phyloP scores from a whole-genome alignment of 805 yeast genomes.

The Starmerella vaccinii region DNA sequence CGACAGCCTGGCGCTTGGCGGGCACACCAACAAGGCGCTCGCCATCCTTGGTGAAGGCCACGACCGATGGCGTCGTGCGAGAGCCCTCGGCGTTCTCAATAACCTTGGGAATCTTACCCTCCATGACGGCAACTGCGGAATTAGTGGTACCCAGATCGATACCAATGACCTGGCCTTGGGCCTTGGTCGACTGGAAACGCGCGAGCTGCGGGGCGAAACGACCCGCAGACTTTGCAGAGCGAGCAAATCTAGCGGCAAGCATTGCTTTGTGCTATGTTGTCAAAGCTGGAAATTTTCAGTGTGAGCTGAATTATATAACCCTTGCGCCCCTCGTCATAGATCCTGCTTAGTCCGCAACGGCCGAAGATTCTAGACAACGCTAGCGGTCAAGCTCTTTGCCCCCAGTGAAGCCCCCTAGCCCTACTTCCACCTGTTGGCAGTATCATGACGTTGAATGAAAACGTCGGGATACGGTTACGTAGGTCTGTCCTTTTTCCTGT shows the following conservation, averaged over 20 bases:
- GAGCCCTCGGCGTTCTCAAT: conserved; percentile 70
- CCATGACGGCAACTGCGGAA: conserved; percentile 81
- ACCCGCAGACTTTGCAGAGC: conserved; percentile 27
- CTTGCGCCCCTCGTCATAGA: conserved; percentile 10
- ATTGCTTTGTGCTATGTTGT: conserved; percentile 14
- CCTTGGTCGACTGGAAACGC: conserved; percentile 43
- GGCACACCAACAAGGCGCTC: conserved; percentile 89
- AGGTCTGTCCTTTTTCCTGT: too few species aligned
- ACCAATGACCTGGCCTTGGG: conserved; percentile 61
- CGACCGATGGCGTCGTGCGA: conserved; percentile 85
- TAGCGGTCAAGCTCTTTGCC: neutral
- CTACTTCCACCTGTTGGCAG: neutral
- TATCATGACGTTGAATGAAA: too few species aligned
- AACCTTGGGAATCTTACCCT: conserved; percentile 65
- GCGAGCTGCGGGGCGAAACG: conserved; percentile 25
- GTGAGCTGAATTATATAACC: conserved; percentile 15
- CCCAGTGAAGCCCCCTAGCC: neutral
- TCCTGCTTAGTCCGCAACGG: conserved; percentile 8
- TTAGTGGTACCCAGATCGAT: conserved; percentile 83
- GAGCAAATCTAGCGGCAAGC: conserved; percentile 37
- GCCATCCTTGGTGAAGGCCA: conserved; percentile 85
- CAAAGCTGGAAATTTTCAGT: conserved; percentile 1
- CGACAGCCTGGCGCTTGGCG: conserved; percentile 93
- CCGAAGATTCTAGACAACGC: conserved; percentile 15
- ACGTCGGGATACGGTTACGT: too few species aligned